Base-by-base conservation (phyloP, 495 filamentous ascomycete genomes). In the Aspergillus ostianus region DNA sequence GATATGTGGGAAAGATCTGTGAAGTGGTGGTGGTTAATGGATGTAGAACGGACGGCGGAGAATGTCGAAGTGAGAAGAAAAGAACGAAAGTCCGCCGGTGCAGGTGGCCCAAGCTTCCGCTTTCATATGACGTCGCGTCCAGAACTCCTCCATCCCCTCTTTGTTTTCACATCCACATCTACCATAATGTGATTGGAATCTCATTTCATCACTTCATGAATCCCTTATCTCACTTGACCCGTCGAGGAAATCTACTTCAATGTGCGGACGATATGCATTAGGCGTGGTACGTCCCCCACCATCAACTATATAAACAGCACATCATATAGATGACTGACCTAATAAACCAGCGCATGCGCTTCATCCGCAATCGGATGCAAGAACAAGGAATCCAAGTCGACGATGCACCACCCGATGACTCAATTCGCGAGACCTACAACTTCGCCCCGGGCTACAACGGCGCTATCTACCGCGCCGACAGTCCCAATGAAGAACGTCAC, bases 231-330 rank as follows among this genome's bases (percentile, higher is more conserved):
- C 30, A 17, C 8, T 55, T 29, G 10, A 20, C 20, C 21, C 13
- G 12, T 10, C 10, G 12, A 41, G 36, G 13, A 41, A 41, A 41
- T 41, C 36, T 15, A 17, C 12, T 10, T 12, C 36, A 12, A 96
- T 96, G 92, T 96, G 92, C 70, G 92, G 92, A 9, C 82, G 92
- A 57, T 96, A 95, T 69, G 85, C 86, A n/a, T 68, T 96, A 51
- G 84, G 87, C 20, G 76, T 93, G 77, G 90, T 93, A 80, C 15
- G 27, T 47, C 10, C 20, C 15, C 36, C 17, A 9, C 47, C 26
- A 44, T 47, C 32, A 30, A 54, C 47, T 18, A 56, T 21, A 36
- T 45, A 45, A 45, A 3, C 17, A 29, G 17, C 44, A 26, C 2
- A 19, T 6, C 30, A 19, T 15, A 18, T 23, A 57, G 26, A 0